Conservation (phyloP, 1,284 basidiomycete genomes). For the Leccinum variabile region DNA sequence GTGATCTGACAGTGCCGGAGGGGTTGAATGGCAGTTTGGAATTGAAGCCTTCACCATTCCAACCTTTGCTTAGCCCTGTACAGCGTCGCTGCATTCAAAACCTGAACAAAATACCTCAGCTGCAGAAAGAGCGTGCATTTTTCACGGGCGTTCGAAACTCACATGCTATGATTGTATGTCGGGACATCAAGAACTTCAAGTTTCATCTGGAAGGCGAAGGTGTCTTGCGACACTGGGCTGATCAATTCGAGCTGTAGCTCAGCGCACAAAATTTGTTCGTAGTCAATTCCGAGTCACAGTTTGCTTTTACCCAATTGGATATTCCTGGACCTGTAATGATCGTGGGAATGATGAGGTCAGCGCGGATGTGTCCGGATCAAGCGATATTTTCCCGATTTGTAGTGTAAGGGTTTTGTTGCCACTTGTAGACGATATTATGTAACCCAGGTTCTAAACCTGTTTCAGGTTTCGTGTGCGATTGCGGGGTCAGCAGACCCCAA, state of each 20-base stretch:
- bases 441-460: too few relatives aligned
- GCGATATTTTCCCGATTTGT: too few relatives aligned
- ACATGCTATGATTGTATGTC: slow-evolving; percentile 67
- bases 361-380: too few relatives aligned
- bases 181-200: slow-evolving; percentile 61
- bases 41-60: slow-evolving; percentile 29
- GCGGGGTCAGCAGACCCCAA: too few relatives aligned
- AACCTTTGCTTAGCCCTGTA: slow-evolving; percentile 52
- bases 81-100: slow-evolving; percentile 52
- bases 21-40: slow-evolving; percentile 12
- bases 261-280: neutral
- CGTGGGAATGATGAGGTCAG: too few relatives aligned
- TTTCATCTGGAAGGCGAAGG: slow-evolving; percentile 58
- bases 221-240: slow-evolving; percentile 70
- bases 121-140: slow-evolving; percentile 67
- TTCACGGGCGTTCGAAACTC: slow-evolving; percentile 59
- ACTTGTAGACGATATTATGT: too few relatives aligned
- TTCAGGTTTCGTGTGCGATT: too few relatives aligned
- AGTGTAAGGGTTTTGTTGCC: too few relatives aligned
- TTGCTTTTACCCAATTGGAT: neutral
- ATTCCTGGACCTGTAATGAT: too few relatives aligned
- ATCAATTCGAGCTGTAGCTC: slow-evolving; percentile 49
- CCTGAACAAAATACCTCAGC: slow-evolving; percentile 63
- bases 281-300: too few relatives aligned
- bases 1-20: slow-evolving; percentile 4